phyloP scores from a whole-genome alignment of 768 basidiomycete genomes.

The Termitomyces sp. region DNA sequence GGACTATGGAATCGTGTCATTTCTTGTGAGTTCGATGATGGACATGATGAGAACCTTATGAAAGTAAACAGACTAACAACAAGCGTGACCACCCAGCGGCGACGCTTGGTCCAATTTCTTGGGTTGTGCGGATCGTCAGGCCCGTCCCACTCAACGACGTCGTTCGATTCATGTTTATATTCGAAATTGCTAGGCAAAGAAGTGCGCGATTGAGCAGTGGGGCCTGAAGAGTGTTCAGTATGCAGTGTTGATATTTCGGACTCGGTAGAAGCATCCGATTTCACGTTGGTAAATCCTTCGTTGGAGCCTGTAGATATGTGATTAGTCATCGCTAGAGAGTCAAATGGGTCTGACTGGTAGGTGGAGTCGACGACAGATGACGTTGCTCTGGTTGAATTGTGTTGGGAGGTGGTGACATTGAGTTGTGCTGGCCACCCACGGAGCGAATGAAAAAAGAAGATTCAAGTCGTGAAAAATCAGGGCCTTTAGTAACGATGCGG shows the following conservation, averaged over 20 bases:
- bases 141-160: constrained; percentile 26
- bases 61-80: constrained; percentile 55
- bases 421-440: background rate
- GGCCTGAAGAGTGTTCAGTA: background rate
- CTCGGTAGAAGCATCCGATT: background rate
- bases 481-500: background rate
- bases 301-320: background rate
- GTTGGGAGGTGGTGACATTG: background rate
- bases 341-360: background rate
- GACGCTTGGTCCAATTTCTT: constrained; percentile 39
- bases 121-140: constrained; percentile 26
- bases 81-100: constrained; percentile 45
- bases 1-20: constrained; percentile 16
- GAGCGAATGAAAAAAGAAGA: background rate
- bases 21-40: background rate
- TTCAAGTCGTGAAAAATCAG: background rate
- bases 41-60: constrained; percentile 28
- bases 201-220: background rate
- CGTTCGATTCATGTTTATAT: background rate
- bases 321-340: background rate
- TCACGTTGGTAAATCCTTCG: background rate
- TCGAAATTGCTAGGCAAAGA: background rate
- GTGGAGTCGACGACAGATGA: background rate
- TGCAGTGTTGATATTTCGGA: constrained; percentile 10
- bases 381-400: background rate